Base-by-base conservation (phyloP, 495 filamentous ascomycete genomes). In the Neurospora sp. region DNA sequence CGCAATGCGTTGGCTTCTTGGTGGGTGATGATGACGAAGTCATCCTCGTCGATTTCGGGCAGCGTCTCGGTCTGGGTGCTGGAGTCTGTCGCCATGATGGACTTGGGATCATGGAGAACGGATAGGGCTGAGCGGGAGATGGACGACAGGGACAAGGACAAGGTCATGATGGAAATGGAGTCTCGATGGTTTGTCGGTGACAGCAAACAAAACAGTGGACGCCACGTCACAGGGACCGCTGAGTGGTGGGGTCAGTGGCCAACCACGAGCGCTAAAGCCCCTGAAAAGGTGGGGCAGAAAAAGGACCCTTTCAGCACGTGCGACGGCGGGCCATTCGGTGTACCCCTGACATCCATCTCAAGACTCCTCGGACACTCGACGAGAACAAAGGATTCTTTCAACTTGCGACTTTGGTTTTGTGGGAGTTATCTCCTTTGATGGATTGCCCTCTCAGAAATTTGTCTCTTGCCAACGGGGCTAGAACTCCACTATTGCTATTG, bases 1-100 rank as follows among this genome's bases (percentile, higher is more conserved):
- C 71, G 71, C 68, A 70, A 59, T 37, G 74, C 73, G 42, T 71
- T 38, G 10, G 37, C 72, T 12, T 70, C 74, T 16, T 80, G 75
- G 27, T 80, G 74, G 12, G 79, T 45, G 16, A 73, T 53, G 42
- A 71, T 41, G 0, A 71, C 70, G 5, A 69, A 71, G 35, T 71
- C 44, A 31, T 71, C 70, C 3, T 68, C 70, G 27, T 35, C 44
- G 3, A 71, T 65, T 14, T 65, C 53, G 53, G 53, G 27, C 53
- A 65, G 14, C 7, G 53, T 18, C 14, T 65, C 27, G 53, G 53
- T 65, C 27, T 65, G 53, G 27, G 27, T 65, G 53, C 53, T 35
- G 53, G 53, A 65, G 14, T 65, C 14, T 7, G 53, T 65, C 53
- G 53, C 53, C 53, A 65, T 65, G 22, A 27, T 65, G 53, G 22